Evolutionary conservation across 306 rosid species (phyloP), one percentile per base, ranked within the genome.

Genomic region (Lithocarpus polystachyus): DNA sequence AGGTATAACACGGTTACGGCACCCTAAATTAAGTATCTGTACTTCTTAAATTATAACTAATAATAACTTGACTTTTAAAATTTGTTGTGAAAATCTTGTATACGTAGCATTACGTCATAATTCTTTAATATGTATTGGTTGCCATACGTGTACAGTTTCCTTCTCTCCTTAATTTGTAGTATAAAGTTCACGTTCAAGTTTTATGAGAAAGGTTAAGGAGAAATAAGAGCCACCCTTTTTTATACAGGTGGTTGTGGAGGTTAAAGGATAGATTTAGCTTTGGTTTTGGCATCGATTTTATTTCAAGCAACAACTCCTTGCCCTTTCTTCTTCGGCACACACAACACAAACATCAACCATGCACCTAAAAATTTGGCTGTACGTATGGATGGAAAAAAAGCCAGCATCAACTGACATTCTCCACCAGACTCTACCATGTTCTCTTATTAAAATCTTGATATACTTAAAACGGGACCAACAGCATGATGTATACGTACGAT

Each of bases 181-280:
- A 74, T 73, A 61, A 13, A 72, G 80, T 82, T 87, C 80, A 78
- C 76, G 75, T 81, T 71, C 83, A 37, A 75, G 60, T 22, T 79
- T 72, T 37, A 71, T 79, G 79, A 81, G 73, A 84, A 73, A 84
- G 83, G 83, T 51, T 78, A 53, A 56, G 74, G 67, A 84, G 54
- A 73, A 74, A 88, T 61, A 72, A 67, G 77, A 89, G 77, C 89
- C 89, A 88, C 78, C 88, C 84, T 83, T 82, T 84, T 20, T 5
- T 75, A 80, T 73, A 71, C 69, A 55, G 86, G 89, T 85, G 85
- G 86, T 82, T 85, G 76, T 37, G 69, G 83, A 62, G 79, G 83
- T 61, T 77, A 55, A 79, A 77, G 76, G 33, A 71, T 57, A 78
- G 69, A 56, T 40, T 71, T 80, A 82, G 52, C 60, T 78, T 75